Evolutionary conservation across 176 grass and related monocot genomes (phyloP).

Genomic region (Oryza meyeriana): DNA sequence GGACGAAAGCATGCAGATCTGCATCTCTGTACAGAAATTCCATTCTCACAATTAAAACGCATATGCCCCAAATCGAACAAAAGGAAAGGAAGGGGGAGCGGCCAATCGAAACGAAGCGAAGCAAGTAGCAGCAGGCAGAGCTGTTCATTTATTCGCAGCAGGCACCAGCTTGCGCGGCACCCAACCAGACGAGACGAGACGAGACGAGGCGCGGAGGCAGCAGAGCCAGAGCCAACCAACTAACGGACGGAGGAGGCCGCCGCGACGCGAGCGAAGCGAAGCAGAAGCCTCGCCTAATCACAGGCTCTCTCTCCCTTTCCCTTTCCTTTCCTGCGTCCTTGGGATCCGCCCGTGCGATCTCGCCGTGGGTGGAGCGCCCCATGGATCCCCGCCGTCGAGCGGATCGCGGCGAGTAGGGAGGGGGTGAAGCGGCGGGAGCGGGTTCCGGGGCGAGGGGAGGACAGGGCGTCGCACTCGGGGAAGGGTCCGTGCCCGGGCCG

Average conservation of each 20-base stretch:
- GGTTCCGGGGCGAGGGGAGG: background rate
- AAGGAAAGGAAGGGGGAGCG: background rate
- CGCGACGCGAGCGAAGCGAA: conserved; percentile 2
- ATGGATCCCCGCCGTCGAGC: conserved; percentile 21
- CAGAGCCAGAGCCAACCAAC: conserved; percentile 35
- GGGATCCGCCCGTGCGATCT: conserved; percentile 34
- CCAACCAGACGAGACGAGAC: conserved; percentile 17
- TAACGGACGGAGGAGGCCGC: conserved; percentile 34
- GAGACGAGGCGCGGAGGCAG: background rate
- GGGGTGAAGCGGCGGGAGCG: background rate
- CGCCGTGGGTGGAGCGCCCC: conserved; percentile 2
- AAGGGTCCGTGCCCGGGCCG: background rate
- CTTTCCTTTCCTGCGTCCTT: conserved; percentile 4
- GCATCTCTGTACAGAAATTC: background rate
- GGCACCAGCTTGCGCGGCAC: conserved; percentile 8
- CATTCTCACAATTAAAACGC: background rate
- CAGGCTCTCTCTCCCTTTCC: background rate
- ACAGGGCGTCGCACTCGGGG: background rate
- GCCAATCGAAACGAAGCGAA: conserved; percentile 11
- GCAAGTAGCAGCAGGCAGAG: background rate
- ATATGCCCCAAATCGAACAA: background rate
- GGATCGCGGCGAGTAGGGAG: conserved; percentile 13
- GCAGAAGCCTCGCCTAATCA: background rate
- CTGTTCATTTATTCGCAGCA: conserved; percentile 34
- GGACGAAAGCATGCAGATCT: background rate